These are phyloP conservation scores for Pelagophyceae sp. DNA, from an alignment of 352 stramenopile species.

Conservation along the genomic window DNA sequence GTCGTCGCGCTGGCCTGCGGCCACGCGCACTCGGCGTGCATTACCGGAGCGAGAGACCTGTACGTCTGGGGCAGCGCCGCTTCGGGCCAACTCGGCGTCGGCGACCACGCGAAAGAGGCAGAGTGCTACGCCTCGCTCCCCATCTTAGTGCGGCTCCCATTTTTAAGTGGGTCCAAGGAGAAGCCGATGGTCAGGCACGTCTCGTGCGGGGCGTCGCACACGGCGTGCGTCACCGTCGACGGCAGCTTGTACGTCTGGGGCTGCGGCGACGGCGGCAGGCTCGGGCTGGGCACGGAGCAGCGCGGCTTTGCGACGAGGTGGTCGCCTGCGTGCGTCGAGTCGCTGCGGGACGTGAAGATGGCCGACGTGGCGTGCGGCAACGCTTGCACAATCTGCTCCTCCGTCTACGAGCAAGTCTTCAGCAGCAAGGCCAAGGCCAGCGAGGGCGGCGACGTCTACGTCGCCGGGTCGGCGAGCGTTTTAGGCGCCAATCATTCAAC, in stretches of 20 bases:
- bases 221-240: constrained; percentile 66
- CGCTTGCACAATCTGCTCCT: constrained; percentile 67
- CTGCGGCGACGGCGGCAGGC: constrained; percentile 73
- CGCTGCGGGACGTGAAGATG: constrained; percentile 51
- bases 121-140: constrained; percentile 66
- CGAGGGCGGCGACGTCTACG: constrained; percentile 66
- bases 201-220: constrained; percentile 72
- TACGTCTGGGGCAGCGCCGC: constrained; percentile 74
- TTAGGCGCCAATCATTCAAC: constrained; percentile 58
- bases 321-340: constrained; percentile 66
- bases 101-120: constrained; percentile 59
- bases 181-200: constrained; percentile 59
- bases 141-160: constrained; percentile 57
- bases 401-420: constrained; percentile 51
- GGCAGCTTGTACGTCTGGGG: constrained; percentile 64
- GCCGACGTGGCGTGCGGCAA: constrained; percentile 71
- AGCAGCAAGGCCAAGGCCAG: constrained; percentile 25
- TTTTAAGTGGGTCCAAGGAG: constrained; percentile 15
- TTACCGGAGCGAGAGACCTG: constrained; percentile 58
- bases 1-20: constrained; percentile 51
- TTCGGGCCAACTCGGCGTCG: constrained; percentile 72
- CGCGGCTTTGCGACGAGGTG: constrained; percentile 46
- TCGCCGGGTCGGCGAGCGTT: constrained; percentile 66
- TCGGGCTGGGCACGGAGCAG: constrained; percentile 67
- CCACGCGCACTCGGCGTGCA: constrained; percentile 71